Base-by-base conservation (phyloP, 306 rosid species). In the Vigna nakashimae region DNA sequence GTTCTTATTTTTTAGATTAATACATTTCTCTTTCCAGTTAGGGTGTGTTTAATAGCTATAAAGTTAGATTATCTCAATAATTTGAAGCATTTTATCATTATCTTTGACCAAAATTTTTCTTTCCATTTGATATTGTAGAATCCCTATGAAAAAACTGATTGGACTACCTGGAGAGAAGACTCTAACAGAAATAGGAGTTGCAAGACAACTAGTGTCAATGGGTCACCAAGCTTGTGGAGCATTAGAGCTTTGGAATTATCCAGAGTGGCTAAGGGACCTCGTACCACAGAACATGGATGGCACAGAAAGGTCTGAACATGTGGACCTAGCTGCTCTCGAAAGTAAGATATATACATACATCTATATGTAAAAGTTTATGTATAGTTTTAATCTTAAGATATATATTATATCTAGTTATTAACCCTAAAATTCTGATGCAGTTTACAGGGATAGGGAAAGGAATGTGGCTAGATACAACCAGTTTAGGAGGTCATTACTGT, bases 211-310 rank as follows among this genome's bases (percentile, higher is more conserved):
- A 34, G 90, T 90, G 14, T 87, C 93, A 22, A 90, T 87, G 93
- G 93, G 93, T 32, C 91, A 90, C 77, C 93, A 90, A 80, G 84
- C 93, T 28, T 85, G 85, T 75, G 93, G 87, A 2, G 84, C 90
- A 7, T 49, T 90, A 0, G 91, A 84, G 75, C 90, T 84, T 45
- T 84, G 86, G 87, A 90, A 90, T 68, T 87, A 90, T 24, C 93
- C 93, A 16, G 0, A 38, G n/a, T 90, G 46, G 57, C 36, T 86
- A 0, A 87, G 93, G 40, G 82, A 90, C 9, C 49, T 90, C 1
- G 34, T 87, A 2, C 43, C 90, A 34, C 93, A 87, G 0, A 86
- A 90, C 2, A 0, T 69, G 1, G 79, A 86, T 60, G 93, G 91
- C 42, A 79, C 78, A 12, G 91, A 90, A 69, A 90, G 91, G 57